Evolutionary conservation across 1,284 basidiomycete species (phyloP).

Genomic region (Salmacisia buchloeana): DNA sequence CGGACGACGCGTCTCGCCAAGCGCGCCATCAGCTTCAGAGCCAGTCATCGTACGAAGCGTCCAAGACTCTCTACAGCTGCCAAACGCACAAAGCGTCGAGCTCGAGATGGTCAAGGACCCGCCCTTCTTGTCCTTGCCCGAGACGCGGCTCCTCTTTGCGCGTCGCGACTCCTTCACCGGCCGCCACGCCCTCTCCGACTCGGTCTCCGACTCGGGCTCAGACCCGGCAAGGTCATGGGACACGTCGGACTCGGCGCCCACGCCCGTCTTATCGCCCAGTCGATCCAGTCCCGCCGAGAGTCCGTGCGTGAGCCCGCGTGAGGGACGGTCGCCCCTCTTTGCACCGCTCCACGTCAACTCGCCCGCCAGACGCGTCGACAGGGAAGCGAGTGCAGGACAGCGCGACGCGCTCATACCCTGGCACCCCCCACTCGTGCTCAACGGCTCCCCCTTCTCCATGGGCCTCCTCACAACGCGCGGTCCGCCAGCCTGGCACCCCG

Average conservation of each 20-base stretch:
- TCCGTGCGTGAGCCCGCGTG: neutral
- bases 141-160: conserved; percentile 1
- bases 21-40: neutral
- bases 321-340: neutral
- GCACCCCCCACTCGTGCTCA: conserved; percentile 60
- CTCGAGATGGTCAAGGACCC: neutral
- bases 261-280: neutral
- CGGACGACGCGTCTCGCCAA: conserved; percentile 8
- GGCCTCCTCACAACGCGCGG: conserved; percentile 67
- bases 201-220: neutral
- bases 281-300: neutral
- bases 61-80: neutral
- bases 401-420: conserved; percentile 15
- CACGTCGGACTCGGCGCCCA: neutral
- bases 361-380: neutral
- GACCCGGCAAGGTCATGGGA: neutral
- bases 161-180: neutral
- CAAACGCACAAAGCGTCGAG: neutral
- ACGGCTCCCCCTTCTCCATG: conserved; percentile 89
- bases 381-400: too few species aligned
- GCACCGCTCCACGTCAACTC: neutral
- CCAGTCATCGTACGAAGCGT: neutral
- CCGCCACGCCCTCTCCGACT: neutral
- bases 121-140: conserved; percentile 3
- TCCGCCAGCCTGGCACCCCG: conserved; percentile 80